Conservation (phyloP, 2,329 filamentous ascomycete genomes). For the Clonostachys sp. region DNA sequence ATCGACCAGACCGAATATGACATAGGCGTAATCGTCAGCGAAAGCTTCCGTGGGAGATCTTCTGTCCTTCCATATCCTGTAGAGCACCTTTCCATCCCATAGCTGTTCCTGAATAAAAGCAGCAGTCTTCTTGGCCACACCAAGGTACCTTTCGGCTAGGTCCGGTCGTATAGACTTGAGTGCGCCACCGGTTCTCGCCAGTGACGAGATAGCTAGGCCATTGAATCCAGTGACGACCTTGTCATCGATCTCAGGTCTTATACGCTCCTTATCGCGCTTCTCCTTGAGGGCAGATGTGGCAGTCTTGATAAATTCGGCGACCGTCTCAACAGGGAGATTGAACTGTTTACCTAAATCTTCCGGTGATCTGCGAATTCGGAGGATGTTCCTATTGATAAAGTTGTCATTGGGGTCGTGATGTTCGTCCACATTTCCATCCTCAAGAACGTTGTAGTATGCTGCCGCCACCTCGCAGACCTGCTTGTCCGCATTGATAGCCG, state of each 20-base stretch:
- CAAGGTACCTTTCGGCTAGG: constrained; percentile 56
- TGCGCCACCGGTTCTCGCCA: constrained; percentile 71
- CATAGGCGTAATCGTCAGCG: constrained; percentile 91
- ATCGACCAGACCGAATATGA: constrained; percentile 77
- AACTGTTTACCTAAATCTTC: constrained; percentile 71
- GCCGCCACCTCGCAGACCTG: constrained; percentile 71
- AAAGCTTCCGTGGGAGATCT: constrained; percentile 63
- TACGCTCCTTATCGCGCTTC: constrained; percentile 70
- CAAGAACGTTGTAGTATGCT: constrained; percentile 76
- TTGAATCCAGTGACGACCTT: constrained; percentile 89
- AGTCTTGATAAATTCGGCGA: constrained; percentile 60
- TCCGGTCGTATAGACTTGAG: constrained; percentile 56
- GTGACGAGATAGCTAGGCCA: constrained; percentile 76
- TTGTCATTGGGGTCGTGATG: constrained; percentile 88
- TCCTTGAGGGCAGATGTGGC: constrained; percentile 65
- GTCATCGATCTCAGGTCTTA: constrained; percentile 74
- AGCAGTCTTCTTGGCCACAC: constrained; percentile 63
- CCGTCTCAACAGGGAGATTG: constrained; percentile 63
- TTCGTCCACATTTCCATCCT: constrained; percentile 80
- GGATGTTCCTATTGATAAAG: constrained; percentile 88
- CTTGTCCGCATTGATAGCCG: constrained; percentile 52
- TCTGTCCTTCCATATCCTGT: constrained; percentile 68
- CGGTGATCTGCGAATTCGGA: constrained; percentile 65
- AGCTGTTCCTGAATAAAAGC: constrained; percentile 69
- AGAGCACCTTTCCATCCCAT: constrained; percentile 67